These are phyloP conservation scores for Blakeslea trispora DNA, from an alignment of 371 early-diverging fungal genomes.

Conservation along the genomic window DNA sequence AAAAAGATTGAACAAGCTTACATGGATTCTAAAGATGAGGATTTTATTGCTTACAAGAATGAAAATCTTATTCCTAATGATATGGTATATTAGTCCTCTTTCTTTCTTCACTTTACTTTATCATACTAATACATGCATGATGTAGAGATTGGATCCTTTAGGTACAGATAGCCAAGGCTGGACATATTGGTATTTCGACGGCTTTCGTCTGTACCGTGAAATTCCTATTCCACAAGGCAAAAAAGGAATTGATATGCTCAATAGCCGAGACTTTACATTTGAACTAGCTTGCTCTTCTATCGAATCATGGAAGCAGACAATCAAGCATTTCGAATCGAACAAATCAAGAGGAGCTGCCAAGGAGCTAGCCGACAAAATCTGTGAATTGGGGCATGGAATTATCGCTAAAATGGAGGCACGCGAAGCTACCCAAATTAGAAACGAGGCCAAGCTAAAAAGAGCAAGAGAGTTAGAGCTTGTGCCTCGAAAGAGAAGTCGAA, in stretches of 20 bases:
- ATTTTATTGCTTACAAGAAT: slow-evolving; percentile 4
- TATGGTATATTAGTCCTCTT: slow-evolving; percentile 6
- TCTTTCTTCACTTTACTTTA: not conserved
- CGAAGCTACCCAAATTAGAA: slow-evolving; percentile 6
- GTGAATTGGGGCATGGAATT: slow-evolving; percentile 5
- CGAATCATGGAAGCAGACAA: slow-evolving; percentile 16
- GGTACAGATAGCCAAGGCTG: slow-evolving; percentile 25
- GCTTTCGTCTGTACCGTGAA: slow-evolving; percentile 24
- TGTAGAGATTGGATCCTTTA: slow-evolving; percentile 19
- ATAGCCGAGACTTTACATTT: slow-evolving; percentile 16
- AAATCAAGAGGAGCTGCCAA: not conserved
- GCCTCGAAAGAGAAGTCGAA: slow-evolving; percentile 29
- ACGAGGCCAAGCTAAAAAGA: slow-evolving; percentile 17
- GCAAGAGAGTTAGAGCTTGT: slow-evolving; percentile 19
- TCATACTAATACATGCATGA: not conserved
- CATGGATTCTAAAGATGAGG: slow-evolving; percentile 6
- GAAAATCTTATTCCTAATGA: not conserved
- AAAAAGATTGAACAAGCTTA: slow-evolving; percentile 17
- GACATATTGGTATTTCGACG: slow-evolving; percentile 31
- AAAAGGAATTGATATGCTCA: slow-evolving; percentile 3
- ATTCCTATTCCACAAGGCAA: slow-evolving; percentile 20
- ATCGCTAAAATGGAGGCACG: slow-evolving; percentile 15
- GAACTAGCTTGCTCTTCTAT: slow-evolving; percentile 21
- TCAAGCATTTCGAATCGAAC: slow-evolving; percentile 5
- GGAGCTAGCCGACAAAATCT: slow-evolving; percentile 6